phyloP scores from a whole-genome alignment of 371 early-diverging fungal species.

The Rhizopus delemar region DNA sequence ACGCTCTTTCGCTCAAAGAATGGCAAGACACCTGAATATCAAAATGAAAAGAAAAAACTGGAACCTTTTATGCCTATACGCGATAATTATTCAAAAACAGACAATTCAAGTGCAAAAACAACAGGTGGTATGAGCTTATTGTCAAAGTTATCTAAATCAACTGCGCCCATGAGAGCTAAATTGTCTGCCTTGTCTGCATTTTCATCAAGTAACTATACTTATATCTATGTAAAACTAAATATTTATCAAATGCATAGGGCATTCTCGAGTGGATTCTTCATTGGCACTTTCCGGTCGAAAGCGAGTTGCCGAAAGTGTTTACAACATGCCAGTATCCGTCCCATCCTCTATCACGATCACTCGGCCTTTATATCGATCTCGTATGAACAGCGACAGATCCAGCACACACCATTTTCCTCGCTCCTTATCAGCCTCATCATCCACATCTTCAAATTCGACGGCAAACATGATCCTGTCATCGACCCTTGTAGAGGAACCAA shows the following conservation, averaged over 20 bases:
- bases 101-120: slow-evolving; percentile 23
- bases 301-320: slow-evolving; percentile 47
- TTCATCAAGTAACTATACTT: not conserved
- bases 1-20: slow-evolving; percentile 24
- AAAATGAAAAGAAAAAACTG: slow-evolving; percentile 16
- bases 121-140: slow-evolving; percentile 27
- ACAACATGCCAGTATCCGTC: slow-evolving; percentile 37
- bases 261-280: slow-evolving; percentile 20
- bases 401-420: slow-evolving; percentile 4
- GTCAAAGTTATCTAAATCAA: slow-evolving; percentile 35
- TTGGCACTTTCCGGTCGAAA: slow-evolving; percentile 32
- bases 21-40: not conserved
- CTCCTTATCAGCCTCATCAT: slow-evolving; percentile 18
- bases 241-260: slow-evolving; percentile 2
- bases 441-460: slow-evolving; percentile 17
- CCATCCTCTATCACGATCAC: slow-evolving; percentile 9
- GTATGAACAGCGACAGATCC: slow-evolving; percentile 3
- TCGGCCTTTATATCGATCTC: not conserved
- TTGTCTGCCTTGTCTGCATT: slow-evolving; percentile 23
- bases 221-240: not conserved
- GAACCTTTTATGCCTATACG: slow-evolving; percentile 25
- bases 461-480: slow-evolving; percentile 18
- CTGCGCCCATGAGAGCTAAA: slow-evolving; percentile 38
- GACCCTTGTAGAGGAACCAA: slow-evolving; percentile 18
- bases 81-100: slow-evolving; percentile 12